Evolutionary conservation across 179 eudicot species (phyloP).

Genomic region (Corrigiola litoralis): DNA sequence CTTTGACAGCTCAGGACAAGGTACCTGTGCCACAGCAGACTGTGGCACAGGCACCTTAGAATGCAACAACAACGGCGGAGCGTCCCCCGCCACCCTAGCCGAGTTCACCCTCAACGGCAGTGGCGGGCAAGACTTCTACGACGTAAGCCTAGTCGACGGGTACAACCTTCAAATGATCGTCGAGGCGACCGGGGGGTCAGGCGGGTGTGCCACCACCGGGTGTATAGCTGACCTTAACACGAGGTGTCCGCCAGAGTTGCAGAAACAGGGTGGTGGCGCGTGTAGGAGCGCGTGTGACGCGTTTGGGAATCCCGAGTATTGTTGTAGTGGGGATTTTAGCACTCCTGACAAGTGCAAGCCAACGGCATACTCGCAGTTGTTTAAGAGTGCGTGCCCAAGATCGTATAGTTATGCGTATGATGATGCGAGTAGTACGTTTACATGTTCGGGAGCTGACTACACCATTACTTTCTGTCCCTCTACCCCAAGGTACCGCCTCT

Average conservation of each 20-base stretch:
- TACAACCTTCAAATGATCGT: conserved; percentile 70
- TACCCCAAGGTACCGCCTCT: conserved; percentile 49
- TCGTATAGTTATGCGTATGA: conserved; percentile 93
- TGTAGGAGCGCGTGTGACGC: conserved; percentile 94
- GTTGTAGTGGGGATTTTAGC: conserved; percentile 73
- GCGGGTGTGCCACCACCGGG: conserved; percentile 58
- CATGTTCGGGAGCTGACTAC: conserved; percentile 80
- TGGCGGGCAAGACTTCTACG: conserved; percentile 66
- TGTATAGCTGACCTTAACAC: conserved; percentile 52
- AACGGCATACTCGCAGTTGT: conserved; percentile 63
- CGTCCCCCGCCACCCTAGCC: conserved; percentile 72
- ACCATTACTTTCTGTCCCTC: conserved; percentile 81
- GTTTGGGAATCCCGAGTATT: conserved; percentile 67
- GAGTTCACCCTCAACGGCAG: conserved; percentile 72
- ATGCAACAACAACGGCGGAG: conserved; percentile 60
- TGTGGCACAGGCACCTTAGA: conserved; percentile 57
- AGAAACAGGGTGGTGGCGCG: conserved; percentile 51
- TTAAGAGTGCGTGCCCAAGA: conserved; percentile 74
- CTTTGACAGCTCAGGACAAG: conserved; percentile 53
- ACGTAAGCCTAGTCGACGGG: conserved; percentile 88
- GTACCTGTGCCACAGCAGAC: conserved; percentile 60
- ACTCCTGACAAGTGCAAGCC: conserved; percentile 78
- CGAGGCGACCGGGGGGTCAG: conserved; percentile 61
- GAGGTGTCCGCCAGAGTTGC: conserved; percentile 58
- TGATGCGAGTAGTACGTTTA: conserved; percentile 85